Conservation (phyloP, 2,329 filamentous ascomycete genomes). For the Xylaria sp. region DNA sequence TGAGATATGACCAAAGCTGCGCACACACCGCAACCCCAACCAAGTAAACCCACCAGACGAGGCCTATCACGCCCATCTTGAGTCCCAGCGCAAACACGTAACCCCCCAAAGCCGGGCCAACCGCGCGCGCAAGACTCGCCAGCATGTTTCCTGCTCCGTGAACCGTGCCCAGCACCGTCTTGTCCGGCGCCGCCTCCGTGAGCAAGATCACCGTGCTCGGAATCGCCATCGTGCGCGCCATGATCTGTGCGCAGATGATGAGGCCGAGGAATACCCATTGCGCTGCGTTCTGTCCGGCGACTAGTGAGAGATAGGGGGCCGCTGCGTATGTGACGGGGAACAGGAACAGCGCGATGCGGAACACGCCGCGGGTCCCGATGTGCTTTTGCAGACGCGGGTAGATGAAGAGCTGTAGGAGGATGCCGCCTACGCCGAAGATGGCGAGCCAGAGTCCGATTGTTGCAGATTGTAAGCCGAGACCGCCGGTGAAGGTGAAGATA, state of each 20-base stretch:
- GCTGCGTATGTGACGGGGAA: slow-evolving; percentile 55
- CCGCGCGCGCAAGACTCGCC: slow-evolving; percentile 27
- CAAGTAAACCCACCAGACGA: slow-evolving; percentile 32
- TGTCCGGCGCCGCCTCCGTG: slow-evolving; percentile 35
- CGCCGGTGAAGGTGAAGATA: slow-evolving; percentile 51
- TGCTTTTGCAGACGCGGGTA: slow-evolving; percentile 54
- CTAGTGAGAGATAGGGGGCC: slow-evolving; percentile 54
- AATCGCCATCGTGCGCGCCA: slow-evolving; percentile 53
- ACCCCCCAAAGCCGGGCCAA: slow-evolving; percentile 27
- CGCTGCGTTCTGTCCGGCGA: slow-evolving; percentile 37
- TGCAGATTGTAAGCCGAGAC: slow-evolving; percentile 45
- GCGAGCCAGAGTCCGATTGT: slow-evolving; percentile 43
- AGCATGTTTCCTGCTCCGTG: slow-evolving; percentile 33
- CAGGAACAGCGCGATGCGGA: slow-evolving; percentile 51
- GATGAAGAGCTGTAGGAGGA: slow-evolving; percentile 55
- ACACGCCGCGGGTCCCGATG: slow-evolving; percentile 55
- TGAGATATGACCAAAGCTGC: slow-evolving; percentile 28
- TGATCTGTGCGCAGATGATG: slow-evolving; percentile 54
- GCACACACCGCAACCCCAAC: slow-evolving; percentile 27
- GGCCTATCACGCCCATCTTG: slow-evolving; percentile 25
- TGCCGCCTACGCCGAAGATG: slow-evolving; percentile 55
- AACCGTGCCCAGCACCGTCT: slow-evolving; percentile 35
- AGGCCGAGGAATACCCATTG: slow-evolving; percentile 52
- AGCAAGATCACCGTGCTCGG: slow-evolving; percentile 38
- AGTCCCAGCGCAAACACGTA: slow-evolving; percentile 30